These are phyloP conservation scores for Carex scoparia DNA, from an alignment of 176 grass and related monocot genomes.

Conservation along the genomic window DNA sequence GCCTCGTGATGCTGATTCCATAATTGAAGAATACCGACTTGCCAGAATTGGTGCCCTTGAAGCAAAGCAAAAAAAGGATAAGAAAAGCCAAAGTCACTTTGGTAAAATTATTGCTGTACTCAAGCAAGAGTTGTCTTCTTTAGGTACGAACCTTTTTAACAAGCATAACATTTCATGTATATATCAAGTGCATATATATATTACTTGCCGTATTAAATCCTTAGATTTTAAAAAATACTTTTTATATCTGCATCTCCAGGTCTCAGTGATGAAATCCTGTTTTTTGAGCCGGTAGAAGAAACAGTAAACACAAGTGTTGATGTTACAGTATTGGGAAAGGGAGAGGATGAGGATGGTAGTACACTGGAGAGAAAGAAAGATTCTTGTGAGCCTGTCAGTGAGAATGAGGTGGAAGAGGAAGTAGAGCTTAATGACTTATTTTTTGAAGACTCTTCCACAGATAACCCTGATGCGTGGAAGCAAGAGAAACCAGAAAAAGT, in stretches of 20 bases:
- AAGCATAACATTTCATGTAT: conserved; percentile 3
- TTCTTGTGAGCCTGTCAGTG: conserved; percentile 28
- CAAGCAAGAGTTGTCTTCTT: conserved; percentile 29
- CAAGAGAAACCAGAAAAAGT: conserved; percentile 57
- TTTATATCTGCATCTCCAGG: conserved; percentile 35
- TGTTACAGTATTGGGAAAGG: conserved; percentile 27
- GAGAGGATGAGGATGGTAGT: not conserved
- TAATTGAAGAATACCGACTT: conserved; percentile 53
- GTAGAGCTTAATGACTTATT: conserved; percentile 82
- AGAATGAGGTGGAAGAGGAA: conserved; percentile 50
- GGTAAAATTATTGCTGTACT: conserved; percentile 31
- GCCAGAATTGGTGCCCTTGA: conserved; percentile 55
- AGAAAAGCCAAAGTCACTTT: conserved; percentile 55
- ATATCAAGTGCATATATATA: conserved; percentile 11
- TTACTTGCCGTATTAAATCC: not conserved
- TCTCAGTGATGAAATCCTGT: conserved; percentile 34
- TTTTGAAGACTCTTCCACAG: conserved; percentile 61
- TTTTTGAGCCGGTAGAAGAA: conserved; percentile 11
- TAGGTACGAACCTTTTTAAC: conserved; percentile 35
- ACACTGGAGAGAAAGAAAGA: conserved; percentile 14
- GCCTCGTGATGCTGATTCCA: conserved; percentile 30
- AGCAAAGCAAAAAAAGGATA: conserved; percentile 57
- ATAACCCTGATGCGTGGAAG: conserved; percentile 52
- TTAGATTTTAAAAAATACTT: not conserved
- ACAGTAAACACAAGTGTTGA: conserved; percentile 27